phyloP scores from a whole-genome alignment of 2,329 filamentous ascomycete genomes.

The Colletotrichum euphorbiae region DNA sequence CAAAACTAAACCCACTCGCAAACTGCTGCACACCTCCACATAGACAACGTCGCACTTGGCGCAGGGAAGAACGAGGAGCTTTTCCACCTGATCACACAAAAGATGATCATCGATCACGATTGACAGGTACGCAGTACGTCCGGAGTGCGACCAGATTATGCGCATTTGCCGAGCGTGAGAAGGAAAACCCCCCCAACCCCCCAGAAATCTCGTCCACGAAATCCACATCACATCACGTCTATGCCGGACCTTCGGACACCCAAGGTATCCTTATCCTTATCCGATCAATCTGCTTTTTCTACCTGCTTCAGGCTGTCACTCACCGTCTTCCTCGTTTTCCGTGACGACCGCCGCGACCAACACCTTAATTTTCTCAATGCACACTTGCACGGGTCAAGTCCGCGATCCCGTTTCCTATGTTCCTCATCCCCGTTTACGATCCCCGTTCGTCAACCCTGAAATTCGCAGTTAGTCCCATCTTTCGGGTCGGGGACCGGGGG shows the following conservation, averaged over 20 bases:
- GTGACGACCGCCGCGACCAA: neutral
- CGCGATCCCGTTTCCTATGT: neutral
- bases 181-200: too few relatives aligned
- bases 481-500: neutral
- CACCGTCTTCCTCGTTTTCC: neutral
- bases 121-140: constrained; percentile 19
- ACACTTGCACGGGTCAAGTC: neutral
- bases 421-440: neutral
- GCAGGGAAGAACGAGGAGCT: neutral
- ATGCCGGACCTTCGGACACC: too few relatives aligned
- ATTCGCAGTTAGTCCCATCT: neutral
- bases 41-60: constrained; percentile 16
- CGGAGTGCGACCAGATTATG: constrained; percentile 15
- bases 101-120: constrained; percentile 29
- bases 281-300: neutral
- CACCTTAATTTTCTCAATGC: constrained; percentile 3
- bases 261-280: neutral
- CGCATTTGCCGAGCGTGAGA: neutral
- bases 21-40: too few relatives aligned
- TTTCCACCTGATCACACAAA: constrained; percentile 30
- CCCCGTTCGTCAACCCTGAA: neutral
- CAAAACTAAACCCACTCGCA: too few relatives aligned
- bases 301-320: neutral
- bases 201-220: neutral
- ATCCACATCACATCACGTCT: too few relatives aligned